Evolutionary conservation across 352 stramenopile species (phyloP).

Genomic region (Pythium oligandrum): DNA sequence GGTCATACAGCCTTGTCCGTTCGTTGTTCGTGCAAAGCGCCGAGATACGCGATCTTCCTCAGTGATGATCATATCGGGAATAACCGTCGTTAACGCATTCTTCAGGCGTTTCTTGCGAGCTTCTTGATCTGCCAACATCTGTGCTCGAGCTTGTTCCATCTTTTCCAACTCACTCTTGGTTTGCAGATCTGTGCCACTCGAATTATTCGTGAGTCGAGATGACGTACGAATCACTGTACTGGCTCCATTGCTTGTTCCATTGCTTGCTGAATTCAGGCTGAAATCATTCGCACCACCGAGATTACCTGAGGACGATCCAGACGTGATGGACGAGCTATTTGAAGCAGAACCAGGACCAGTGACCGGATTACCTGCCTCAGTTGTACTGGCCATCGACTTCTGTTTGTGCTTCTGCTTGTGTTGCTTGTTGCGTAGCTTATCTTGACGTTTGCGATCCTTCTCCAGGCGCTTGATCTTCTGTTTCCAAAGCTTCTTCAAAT

Average conservation of each 20-base stretch:
- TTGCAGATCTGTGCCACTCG: constrained; percentile 57
- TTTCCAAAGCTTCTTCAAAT: constrained; percentile 81
- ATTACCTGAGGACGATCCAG: no score
- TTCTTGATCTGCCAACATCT: constrained; percentile 76
- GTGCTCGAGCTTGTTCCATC: constrained; percentile 72
- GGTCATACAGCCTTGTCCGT: constrained; percentile 60
- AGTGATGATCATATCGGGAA: constrained; percentile 82
- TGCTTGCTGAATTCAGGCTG: no score
- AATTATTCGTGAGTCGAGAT: constrained; percentile 85
- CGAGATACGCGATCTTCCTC: constrained; percentile 40
- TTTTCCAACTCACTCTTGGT: constrained; percentile 75
- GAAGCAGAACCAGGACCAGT: neutral
- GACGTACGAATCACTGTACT: constrained; percentile 60
- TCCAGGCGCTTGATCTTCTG: constrained; percentile 82
- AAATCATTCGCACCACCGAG: no score
- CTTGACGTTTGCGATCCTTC: constrained; percentile 82
- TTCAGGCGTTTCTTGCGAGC: constrained; percentile 78
- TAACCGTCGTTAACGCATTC: constrained; percentile 75
- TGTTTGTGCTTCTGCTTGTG: constrained; percentile 44
- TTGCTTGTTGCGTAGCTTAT: constrained; percentile 71
- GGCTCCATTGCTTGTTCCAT: constrained; percentile 11
- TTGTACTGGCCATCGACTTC: constrained; percentile 12
- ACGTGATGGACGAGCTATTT: neutral
- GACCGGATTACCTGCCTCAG: no score
- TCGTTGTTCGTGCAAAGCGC: constrained; percentile 44